Conservation (phyloP, 345 rosid genomes). For the Linum usitatissimum region DNA sequence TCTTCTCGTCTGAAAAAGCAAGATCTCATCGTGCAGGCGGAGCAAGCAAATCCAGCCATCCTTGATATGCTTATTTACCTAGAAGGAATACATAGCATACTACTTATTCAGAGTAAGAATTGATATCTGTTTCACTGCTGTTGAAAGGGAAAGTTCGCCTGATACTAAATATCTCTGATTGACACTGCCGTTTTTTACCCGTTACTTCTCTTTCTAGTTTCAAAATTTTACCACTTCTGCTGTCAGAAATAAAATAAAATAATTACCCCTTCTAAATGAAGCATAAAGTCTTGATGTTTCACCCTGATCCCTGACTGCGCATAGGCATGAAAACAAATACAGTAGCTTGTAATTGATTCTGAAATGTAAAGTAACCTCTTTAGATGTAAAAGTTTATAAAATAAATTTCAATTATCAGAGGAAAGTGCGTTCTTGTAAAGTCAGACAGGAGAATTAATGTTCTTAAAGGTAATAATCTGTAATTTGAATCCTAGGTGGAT, state of each 20-base stretch:
- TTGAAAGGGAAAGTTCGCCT: not conserved
- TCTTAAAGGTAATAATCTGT: not conserved
- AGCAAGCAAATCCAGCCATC: slow-evolving; percentile 27
- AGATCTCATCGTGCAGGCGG: slow-evolving; percentile 39
- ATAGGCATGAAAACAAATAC: not conserved
- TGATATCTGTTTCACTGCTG: not conserved
- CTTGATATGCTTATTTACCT: slow-evolving; percentile 50
- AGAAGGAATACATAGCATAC: slow-evolving; percentile 62
- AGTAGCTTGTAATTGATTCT: not conserved
- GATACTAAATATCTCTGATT: not conserved
- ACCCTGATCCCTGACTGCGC: not conserved
- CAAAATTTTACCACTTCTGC: not conserved
- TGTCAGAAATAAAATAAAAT: too few species aligned
- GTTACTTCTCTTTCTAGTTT: not conserved
- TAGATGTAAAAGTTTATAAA: too few species aligned
- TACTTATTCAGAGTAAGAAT: slow-evolving; percentile 56
- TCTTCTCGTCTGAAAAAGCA: slow-evolving; percentile 5
- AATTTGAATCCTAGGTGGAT: not conserved
- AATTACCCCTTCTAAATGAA: not conserved
- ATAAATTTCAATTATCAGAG: not conserved
- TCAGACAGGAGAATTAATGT: not conserved
- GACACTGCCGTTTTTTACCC: not conserved
- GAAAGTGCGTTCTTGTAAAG: not conserved
- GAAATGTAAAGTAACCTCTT: not conserved
- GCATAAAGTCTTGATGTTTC: not conserved